These are phyloP conservation scores for Picea engelmannii DNA, from an alignment of 83 land plant species.

Conservation along the genomic window DNA sequence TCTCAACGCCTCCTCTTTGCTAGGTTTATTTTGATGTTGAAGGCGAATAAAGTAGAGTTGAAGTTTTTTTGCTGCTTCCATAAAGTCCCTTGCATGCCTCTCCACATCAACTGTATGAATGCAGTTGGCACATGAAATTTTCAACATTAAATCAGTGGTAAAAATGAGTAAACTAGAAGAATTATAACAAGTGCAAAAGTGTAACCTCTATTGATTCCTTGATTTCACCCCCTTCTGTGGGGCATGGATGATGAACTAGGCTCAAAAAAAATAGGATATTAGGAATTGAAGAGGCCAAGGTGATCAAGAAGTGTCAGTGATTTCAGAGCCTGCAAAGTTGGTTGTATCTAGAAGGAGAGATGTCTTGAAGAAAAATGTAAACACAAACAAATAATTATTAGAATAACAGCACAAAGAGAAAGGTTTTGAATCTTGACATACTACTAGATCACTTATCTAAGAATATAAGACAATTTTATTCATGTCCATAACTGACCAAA, in stretches of 20 bases:
- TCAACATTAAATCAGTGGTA: background rate
- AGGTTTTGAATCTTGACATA: too few species aligned
- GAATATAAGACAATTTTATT: too few species aligned
- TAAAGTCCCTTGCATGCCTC: conserved; percentile 96
- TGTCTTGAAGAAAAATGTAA: background rate
- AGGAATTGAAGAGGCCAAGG: background rate
- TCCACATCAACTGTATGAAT: conserved; percentile 87
- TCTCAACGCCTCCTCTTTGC: conserved; percentile 67
- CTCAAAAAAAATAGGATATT: too few species aligned
- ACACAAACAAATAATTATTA: background rate
- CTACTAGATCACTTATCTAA: too few species aligned
- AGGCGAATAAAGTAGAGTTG: conserved; percentile 85
- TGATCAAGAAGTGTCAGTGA: background rate
- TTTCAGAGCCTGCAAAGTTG: background rate
- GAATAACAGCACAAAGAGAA: background rate
- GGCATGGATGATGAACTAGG: too few species aligned
- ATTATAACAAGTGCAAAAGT: background rate
- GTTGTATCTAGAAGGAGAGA: background rate
- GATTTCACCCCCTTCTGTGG: too few species aligned
- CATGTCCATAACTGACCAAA: too few species aligned
- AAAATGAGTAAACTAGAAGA: background rate
- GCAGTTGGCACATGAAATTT: background rate
- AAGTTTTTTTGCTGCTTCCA: conserved; percentile 97
- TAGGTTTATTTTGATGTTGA: conserved; percentile 81
- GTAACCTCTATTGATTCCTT: too few species aligned